Percentiles rank a stretch among this genome's conserved stretches.
phyloP scores from a whole-genome alignment of 1,139 yeast species.

The Wickerhamiella pararugosa region DNA sequence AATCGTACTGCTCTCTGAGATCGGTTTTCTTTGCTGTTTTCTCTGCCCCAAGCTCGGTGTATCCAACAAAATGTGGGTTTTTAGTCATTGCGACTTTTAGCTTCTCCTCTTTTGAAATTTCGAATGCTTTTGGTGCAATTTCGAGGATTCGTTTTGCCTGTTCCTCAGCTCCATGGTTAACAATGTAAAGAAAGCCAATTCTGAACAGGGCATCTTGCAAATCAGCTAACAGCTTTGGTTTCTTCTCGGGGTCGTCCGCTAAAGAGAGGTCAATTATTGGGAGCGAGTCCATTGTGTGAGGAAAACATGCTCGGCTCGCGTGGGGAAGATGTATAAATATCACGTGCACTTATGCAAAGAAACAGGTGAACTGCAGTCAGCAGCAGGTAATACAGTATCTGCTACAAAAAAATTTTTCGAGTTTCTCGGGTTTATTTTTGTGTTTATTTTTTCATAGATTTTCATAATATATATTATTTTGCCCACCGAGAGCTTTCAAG shows the following conservation, averaged over 20 bases:
- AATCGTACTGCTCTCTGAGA: constrained; percentile 55
- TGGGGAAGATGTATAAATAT: too few relatives aligned
- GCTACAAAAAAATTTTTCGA: too few relatives aligned
- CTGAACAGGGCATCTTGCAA: constrained; percentile 42
- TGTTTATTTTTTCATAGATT: too few relatives aligned
- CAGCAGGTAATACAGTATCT: too few relatives aligned
- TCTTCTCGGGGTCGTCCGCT: constrained; percentile 27
- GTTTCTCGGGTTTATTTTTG: too few relatives aligned
- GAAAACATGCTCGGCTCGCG: too few relatives aligned
- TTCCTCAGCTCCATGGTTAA: constrained; percentile 31
- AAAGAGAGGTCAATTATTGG: constrained; percentile 23
- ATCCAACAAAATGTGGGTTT: constrained; percentile 54
- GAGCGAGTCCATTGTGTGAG: constrained; percentile 8
- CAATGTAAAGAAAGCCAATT: constrained; percentile 45
- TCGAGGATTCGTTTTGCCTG: constrained; percentile 31
- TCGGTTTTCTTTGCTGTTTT: constrained; percentile 45
- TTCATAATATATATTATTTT: too few relatives aligned
- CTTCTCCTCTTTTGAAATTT: constrained; percentile 39
- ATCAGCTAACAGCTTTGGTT: constrained; percentile 31
- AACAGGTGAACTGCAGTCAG: too few relatives aligned
- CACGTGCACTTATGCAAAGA: too few relatives aligned
- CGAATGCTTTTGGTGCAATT: constrained; percentile 37
- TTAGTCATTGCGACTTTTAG: constrained; percentile 42
- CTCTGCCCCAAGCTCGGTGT: constrained; percentile 51
- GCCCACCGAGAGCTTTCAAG: too few relatives aligned